These are phyloP conservation scores for Aegilops speltoides DNA, from an alignment of 176 grass and related monocot species.

Conservation along the genomic window DNA sequence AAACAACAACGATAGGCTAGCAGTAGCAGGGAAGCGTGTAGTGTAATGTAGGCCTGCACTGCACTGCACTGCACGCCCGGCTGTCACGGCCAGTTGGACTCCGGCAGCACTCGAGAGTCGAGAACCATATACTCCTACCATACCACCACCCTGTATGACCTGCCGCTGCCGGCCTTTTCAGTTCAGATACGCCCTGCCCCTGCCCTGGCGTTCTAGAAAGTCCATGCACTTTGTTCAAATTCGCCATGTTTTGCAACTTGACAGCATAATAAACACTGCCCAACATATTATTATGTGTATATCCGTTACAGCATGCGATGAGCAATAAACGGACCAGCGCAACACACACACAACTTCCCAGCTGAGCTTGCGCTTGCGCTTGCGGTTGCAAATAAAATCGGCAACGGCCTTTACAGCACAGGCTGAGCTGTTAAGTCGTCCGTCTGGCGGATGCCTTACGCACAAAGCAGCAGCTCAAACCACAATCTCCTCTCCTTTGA, in stretches of 20 bases:
- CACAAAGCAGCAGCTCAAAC: not conserved
- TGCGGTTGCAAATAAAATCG: not conserved
- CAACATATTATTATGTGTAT: no score
- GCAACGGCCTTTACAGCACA: not conserved
- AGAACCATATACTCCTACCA: not conserved
- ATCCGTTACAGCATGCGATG: not conserved
- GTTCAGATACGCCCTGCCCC: not conserved
- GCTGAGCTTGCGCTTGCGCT: not conserved
- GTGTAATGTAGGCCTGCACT: not conserved
- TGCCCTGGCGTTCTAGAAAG: not conserved
- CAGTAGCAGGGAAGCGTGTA: not conserved
- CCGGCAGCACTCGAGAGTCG: not conserved
- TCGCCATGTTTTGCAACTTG: not conserved
- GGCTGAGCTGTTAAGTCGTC: not conserved
- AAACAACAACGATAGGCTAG: no score
- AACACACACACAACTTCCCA: not conserved
- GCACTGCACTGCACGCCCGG: not conserved
- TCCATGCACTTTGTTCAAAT: not conserved
- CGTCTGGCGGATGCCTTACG: not conserved
- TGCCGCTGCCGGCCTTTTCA: not conserved
- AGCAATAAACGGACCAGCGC: not conserved
- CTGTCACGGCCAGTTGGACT: conserved; percentile 1
- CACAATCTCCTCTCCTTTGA: not conserved
- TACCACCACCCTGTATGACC: no score
- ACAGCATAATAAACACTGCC: not conserved